These are phyloP conservation scores for Phyllosticta citribraziliensis DNA, from an alignment of 2,329 filamentous ascomycete species.

Conservation along the genomic window DNA sequence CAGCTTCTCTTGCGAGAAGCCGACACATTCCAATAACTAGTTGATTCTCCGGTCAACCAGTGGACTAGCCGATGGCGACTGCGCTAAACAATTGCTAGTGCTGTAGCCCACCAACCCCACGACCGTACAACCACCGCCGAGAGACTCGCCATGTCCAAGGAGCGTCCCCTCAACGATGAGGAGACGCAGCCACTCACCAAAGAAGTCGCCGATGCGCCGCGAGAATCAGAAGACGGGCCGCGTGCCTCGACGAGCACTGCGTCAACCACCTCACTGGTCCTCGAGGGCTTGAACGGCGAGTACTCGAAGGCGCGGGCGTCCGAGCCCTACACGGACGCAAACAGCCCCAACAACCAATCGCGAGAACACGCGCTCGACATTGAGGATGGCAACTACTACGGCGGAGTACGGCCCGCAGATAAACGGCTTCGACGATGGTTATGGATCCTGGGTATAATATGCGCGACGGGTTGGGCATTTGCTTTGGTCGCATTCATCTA, in stretches of 20 bases:
- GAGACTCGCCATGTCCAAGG: constrained; percentile 20
- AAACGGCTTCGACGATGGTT: constrained; percentile 53
- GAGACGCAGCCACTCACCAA: constrained; percentile 36
- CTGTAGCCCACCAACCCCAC: not conserved
- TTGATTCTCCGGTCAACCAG: not conserved
- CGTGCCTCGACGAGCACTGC: constrained; percentile 58
- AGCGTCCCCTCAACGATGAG: constrained; percentile 29
- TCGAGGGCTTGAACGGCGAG: constrained; percentile 61
- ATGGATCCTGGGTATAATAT: constrained; percentile 50
- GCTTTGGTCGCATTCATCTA: constrained; percentile 59
- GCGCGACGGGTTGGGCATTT: constrained; percentile 58
- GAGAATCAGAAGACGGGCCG: constrained; percentile 25
- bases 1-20: not conserved
- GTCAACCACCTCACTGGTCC: constrained; percentile 75
- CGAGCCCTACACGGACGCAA: constrained; percentile 32
- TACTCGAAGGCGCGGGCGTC: constrained; percentile 22
- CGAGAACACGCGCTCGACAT: constrained; percentile 41
- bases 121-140: constrained; percentile 2
- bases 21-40: not conserved
- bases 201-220: constrained; percentile 17
- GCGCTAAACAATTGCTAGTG: not conserved
- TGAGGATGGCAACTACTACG: constrained; percentile 39
- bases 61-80: not conserved
- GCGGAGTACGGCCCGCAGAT: constrained; percentile 48
- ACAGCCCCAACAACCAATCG: constrained; percentile 22